Percentiles rank a stretch among this genome's conserved stretches.
These are phyloP conservation scores for Ilex paraguariensis DNA, from an alignment of 305 asterid species.

Conservation along the genomic window DNA sequence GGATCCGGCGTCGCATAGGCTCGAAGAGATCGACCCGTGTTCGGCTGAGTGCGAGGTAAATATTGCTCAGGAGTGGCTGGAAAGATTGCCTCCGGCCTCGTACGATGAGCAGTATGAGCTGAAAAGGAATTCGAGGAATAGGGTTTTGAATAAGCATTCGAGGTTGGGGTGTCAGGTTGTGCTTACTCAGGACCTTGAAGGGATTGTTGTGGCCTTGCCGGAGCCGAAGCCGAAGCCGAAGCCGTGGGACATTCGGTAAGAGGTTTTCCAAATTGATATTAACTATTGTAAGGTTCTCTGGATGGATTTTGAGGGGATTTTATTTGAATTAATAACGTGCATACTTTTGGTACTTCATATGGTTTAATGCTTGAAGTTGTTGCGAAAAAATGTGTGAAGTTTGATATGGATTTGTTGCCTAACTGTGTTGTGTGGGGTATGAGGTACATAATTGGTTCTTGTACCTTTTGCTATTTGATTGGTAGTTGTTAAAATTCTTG, in stretches of 20 bases:
- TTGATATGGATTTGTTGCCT: too few species aligned
- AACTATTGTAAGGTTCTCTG: too few species aligned
- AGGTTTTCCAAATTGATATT: not conserved
- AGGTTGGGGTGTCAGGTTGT: conserved; percentile 91
- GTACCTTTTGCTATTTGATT: too few species aligned
- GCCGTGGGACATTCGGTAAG: conserved; percentile 87
- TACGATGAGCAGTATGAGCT: conserved; percentile 82
- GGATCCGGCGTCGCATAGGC: conserved; percentile 84
- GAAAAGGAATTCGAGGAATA: conserved; percentile 46
- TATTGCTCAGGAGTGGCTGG: conserved; percentile 93
- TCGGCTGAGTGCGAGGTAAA: conserved; percentile 96
- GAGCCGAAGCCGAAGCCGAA: conserved; percentile 78
- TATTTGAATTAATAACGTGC: not conserved
- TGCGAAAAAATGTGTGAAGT: too few species aligned
- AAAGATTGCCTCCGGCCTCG: conserved; percentile 63
- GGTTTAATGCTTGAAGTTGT: not conserved
- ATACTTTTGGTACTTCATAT: not conserved
- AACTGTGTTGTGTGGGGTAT: too few species aligned
- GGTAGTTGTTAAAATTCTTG: too few species aligned
- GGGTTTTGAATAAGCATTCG: conserved; percentile 77
- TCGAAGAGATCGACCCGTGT: conserved; percentile 90
- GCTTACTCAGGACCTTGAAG: conserved; percentile 68
- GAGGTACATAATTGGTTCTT: too few species aligned
- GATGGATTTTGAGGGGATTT: not conserved
- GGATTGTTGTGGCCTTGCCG: conserved; percentile 94